Base-by-base conservation (phyloP, 1,284 basidiomycete species). In the Neolentinus lepideus region DNA sequence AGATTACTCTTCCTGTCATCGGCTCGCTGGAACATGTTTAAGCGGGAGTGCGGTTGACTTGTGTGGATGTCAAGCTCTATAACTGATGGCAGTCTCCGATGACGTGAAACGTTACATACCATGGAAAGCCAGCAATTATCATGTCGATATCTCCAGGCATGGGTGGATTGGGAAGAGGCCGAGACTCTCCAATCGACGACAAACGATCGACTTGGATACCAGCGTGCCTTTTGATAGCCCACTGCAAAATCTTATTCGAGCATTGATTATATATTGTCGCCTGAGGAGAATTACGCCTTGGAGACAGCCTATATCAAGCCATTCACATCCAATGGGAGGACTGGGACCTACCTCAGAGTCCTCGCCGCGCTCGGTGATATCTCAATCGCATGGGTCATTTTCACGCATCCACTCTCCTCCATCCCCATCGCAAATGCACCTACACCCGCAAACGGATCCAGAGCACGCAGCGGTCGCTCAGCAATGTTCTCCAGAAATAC, bases 111-210 rank as follows among this genome's bases (percentile, higher is more conserved):
- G 71, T 53, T 66, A 16, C 38, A 8, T 43, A 85, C 88, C 89
- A 91, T 52, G 88, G 88, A 62, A 90, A 86, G 0, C 89, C 88
- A 11, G 83, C 77, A 16, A 80, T 67, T 22, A 91, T 74, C 33
- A 81, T 75, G 51, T 88, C 78, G 46, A 88, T 77, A 2, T 82
- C 74, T 16, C 73, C 76, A 2, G 75, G 77, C 43, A 69, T 69
- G 1, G 79, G 79, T 24, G 79, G 76, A 8, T 67, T 63, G 6
- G 76, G 77, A 9, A 81, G 59, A 9, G 63, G 63, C 8, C 59
- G 62, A 38, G 67, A 67, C 16, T 71, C 63, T 52, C 69, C 45
- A 4, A 62, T 47, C 22, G 61, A 68, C 43, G 65, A 69, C 51
- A 75, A 73, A 12, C 66, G 67, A 0, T 65, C 63, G 4, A 74